A percentile compares a stretch with the other conserved stretches of the same genome.
Conservation (phyloP, 257 asterid genomes). For the Nicotiana attenuata region DNA sequence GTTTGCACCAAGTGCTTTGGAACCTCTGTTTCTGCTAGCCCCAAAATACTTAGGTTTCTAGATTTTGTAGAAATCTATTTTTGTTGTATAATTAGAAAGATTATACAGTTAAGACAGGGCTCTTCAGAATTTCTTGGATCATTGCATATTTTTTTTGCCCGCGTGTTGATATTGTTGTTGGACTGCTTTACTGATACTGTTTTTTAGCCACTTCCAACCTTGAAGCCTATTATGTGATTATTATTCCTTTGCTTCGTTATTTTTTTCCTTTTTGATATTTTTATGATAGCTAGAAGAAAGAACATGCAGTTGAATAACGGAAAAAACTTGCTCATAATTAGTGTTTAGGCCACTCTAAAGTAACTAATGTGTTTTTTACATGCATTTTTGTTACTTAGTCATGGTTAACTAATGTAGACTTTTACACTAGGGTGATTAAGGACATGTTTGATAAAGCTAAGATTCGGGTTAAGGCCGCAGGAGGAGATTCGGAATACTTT, state of each 20-base stretch:
- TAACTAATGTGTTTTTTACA: no score
- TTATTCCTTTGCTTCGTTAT: not conserved
- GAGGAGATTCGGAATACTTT: no score
- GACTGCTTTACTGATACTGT: not conserved
- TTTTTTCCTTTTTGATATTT: not conserved
- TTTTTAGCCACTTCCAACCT: not conserved
- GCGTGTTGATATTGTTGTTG: not conserved
- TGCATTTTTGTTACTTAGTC: no score
- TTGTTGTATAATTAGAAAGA: not conserved
- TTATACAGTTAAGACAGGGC: not conserved
- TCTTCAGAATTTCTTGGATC: no score
- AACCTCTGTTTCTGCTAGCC: conserved; percentile 38
- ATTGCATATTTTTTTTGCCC: not conserved
- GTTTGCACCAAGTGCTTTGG: conserved; percentile 44
- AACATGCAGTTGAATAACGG: no score
- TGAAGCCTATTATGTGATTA: not conserved
- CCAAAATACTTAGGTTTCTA: conserved; percentile 43
- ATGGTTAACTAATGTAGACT: no score
- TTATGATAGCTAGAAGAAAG: no score
- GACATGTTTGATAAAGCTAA: no score
- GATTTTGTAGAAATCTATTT: not conserved
- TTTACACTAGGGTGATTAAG: no score
- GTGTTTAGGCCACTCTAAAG: no score
- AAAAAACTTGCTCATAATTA: no score
- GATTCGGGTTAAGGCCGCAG: no score